Conservation (phyloP, 2,329 filamentous ascomycete species). For the Exophiala bonariae region DNA sequence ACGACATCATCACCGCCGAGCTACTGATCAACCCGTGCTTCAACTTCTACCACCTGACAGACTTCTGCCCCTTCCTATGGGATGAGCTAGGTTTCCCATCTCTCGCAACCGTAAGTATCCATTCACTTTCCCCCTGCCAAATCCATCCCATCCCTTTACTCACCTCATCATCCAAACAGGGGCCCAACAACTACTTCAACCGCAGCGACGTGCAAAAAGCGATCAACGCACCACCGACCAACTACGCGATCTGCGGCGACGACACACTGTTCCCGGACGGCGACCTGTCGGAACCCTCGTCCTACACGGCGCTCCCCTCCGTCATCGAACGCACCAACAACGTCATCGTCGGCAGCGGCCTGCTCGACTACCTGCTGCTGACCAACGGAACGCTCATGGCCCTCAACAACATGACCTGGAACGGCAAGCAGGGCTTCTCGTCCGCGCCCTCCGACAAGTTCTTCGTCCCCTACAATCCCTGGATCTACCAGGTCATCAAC, state of each 20-base stretch:
- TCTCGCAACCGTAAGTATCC: slow-evolving; percentile 29
- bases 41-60: slow-evolving; percentile 71
- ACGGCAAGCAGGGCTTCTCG: slow-evolving; percentile 49
- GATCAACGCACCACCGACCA: slow-evolving; percentile 47
- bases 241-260: slow-evolving; percentile 43
- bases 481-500: slow-evolving; percentile 37
- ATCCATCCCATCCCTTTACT: background rate
- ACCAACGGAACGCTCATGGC: slow-evolving; percentile 54
- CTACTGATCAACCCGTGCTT: slow-evolving; percentile 71
- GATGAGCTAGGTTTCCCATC: slow-evolving; percentile 67
- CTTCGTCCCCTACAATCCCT: slow-evolving; percentile 45
- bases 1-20: slow-evolving; percentile 56
- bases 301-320: slow-evolving; percentile 17
- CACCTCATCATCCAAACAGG: slow-evolving; percentile 34
- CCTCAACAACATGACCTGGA: slow-evolving; percentile 57
- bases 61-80: slow-evolving; percentile 70
- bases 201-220: slow-evolving; percentile 52
- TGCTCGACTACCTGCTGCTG: slow-evolving; percentile 50
- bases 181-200: slow-evolving; percentile 59
- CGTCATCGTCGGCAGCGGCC: slow-evolving; percentile 50
- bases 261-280: slow-evolving; percentile 39
- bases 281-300: slow-evolving; percentile 48
- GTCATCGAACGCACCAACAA: slow-evolving; percentile 56
- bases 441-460: slow-evolving; percentile 40
- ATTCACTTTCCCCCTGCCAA: background rate